A percentile compares a stretch with the other conserved stretches of the same genome.
Evolutionary conservation across 1,284 basidiomycete species (phyloP).

Genomic region (Moniliophthora roreri): DNA sequence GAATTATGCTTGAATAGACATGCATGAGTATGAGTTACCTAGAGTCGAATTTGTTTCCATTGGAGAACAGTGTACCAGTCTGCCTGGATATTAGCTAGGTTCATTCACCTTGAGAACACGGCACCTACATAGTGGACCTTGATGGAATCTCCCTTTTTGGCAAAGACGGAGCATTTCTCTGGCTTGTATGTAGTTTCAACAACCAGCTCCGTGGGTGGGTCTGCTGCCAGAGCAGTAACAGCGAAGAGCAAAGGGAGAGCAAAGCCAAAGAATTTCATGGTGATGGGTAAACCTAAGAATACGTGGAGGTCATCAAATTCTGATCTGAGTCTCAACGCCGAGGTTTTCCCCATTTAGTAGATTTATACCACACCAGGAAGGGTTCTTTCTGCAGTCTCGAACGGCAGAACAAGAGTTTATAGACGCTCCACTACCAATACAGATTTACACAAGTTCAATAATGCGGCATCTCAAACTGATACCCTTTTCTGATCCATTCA

Average conservation of each 20-base stretch:
- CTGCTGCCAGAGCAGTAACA: constrained; percentile 32
- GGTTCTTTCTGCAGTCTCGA: no score
- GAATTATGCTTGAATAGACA: neutral
- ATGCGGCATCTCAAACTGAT: constrained; percentile 6
- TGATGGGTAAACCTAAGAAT: neutral
- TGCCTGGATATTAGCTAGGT: constrained; percentile 27
- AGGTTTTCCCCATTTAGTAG: no score
- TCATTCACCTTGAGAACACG: constrained; percentile 1
- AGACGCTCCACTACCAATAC: no score
- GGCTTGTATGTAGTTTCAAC: constrained; percentile 65
- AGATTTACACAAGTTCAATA: neutral
- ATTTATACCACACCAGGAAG: no score
- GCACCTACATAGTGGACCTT: constrained; percentile 76
- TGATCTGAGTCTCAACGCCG: neutral
- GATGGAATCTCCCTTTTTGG: constrained; percentile 66
- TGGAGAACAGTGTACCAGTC: constrained; percentile 75
- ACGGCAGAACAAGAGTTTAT: no score
- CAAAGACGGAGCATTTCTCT: constrained; percentile 55
- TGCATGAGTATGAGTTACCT: constrained; percentile 47
- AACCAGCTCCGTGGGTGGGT: constrained; percentile 53
- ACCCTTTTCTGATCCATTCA: constrained; percentile 10
- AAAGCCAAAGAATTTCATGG: constrained; percentile 48
- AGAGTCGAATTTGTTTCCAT: constrained; percentile 81
- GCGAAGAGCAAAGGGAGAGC: constrained; percentile 40
- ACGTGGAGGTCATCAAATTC: constrained; percentile 2